phyloP scores from a whole-genome alignment of 805 yeast genomes.

The Candida silvicultrix region DNA sequence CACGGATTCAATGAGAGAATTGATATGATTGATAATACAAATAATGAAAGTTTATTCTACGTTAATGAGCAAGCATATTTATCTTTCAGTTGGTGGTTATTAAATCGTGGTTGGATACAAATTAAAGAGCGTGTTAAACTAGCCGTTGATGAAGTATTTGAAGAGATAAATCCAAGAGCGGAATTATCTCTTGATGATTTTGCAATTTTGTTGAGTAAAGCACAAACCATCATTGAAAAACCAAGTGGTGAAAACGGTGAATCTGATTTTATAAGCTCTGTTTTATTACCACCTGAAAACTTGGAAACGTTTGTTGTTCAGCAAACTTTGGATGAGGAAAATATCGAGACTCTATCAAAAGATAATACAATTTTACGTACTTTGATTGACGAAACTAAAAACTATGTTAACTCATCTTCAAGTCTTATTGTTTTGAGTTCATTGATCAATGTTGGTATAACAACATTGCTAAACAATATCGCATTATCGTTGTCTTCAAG shows the following conservation, averaged over 20 bases:
- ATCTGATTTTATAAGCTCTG: slow-evolving; percentile 21
- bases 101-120: slow-evolving; percentile 76
- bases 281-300: slow-evolving; percentile 44
- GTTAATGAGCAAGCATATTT: slow-evolving; percentile 74
- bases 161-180: slow-evolving; percentile 61
- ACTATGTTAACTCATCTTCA: slow-evolving; percentile 33
- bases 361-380: slow-evolving; percentile 25
- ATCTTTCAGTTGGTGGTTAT: slow-evolving; percentile 89
- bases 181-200: slow-evolving; percentile 63
- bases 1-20: slow-evolving; percentile 23
- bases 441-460: slow-evolving; percentile 28
- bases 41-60: slow-evolving; percentile 32
- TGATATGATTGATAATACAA: slow-evolving; percentile 15
- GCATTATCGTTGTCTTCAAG: slow-evolving; percentile 5
- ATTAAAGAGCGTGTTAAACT: slow-evolving; percentile 47
- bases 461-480: slow-evolving; percentile 30
- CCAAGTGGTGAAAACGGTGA: slow-evolving; percentile 1
- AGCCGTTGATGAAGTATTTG: slow-evolving; percentile 56
- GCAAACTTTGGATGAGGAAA: slow-evolving; percentile 42
- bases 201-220: slow-evolving; percentile 33
- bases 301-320: slow-evolving; percentile 48
- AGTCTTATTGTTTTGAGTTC: slow-evolving; percentile 25
- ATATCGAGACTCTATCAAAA: slow-evolving; percentile 24
- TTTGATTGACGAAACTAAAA: slow-evolving; percentile 37
- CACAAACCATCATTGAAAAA: slow-evolving; percentile 30